Base-by-base conservation (phyloP, 2,329 filamentous ascomycete species). In the Apiospora pterosperma region DNA sequence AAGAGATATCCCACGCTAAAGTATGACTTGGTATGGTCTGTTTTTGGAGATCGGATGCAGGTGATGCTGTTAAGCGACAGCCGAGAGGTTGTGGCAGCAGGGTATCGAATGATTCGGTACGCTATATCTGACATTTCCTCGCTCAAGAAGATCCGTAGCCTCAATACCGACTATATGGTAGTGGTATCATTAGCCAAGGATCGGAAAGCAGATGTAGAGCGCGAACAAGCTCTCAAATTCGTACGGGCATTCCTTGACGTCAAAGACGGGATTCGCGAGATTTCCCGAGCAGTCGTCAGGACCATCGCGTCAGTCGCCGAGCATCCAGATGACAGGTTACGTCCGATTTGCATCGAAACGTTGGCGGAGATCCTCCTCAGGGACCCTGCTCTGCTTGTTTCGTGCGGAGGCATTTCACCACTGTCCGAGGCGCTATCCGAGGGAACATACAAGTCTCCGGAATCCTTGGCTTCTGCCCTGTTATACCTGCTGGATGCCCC, bases 201-300 rank as follows among this genome's bases (percentile, higher is more conserved):
- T 76, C 91, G 92, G 73, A 98, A 97, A 77, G 92, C 95, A n/a
- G 94, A 95, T 70, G 92, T 99, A 21, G 96, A 99, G 80, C 88
- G 96, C 63, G 96, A 99, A 77, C 96, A 99, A 78, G 96, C 96
- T 14, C 82, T 99, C 72, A 99, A 99, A 76, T 97, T 99, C 75
- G 90, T 98, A 31, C 88, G 96, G 65, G 92, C 94, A 11, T 99
- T 99, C 73, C 82, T 99, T 3, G 96, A 99, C 74, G 93, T 98
- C 68, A 97, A 97, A 74, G 92, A 93, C 67, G 96, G 96, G 12
- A 90, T 96, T 10, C 86, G 88, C 67, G 95, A 99, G 75, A 86
- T 99, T 39, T 96, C 96, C 1, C 87, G 92, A 65, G 90, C 92
- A 0, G 89, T 99, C 23, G 91, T 97, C 8, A 88, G 96, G 63